These are phyloP conservation scores for Glycine soja DNA, from an alignment of 306 rosid species.

Conservation along the genomic window DNA sequence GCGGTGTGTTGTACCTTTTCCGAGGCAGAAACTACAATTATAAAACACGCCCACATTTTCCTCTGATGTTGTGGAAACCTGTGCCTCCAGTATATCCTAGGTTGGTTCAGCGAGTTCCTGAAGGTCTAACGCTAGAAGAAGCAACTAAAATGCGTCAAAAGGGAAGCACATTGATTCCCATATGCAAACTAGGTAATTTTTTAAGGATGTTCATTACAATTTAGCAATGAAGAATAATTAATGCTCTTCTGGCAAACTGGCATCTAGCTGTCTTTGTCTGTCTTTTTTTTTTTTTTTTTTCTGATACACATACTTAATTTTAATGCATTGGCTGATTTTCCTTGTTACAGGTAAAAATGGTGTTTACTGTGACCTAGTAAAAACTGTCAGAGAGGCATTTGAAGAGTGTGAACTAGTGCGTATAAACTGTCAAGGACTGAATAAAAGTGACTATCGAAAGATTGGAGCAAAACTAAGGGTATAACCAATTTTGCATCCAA, in stretches of 20 bases:
- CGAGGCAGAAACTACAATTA: slow-evolving; percentile 95
- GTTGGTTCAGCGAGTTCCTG: slow-evolving; percentile 70
- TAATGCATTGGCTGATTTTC: not conserved
- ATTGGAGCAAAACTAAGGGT: slow-evolving; percentile 97
- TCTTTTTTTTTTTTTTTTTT: not conserved
- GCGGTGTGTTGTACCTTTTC: slow-evolving; percentile 82
- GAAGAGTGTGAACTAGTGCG: slow-evolving; percentile 93
- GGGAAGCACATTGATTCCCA: slow-evolving; percentile 77
- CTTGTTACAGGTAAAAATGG: slow-evolving; percentile 86
- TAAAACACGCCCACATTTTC: slow-evolving; percentile 79
- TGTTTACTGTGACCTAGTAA: slow-evolving; percentile 71
- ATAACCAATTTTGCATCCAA: slow-evolving; percentile 32
- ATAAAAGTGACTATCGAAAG: slow-evolving; percentile 81
- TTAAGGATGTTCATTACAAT: slow-evolving; percentile 25
- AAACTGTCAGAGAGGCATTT: slow-evolving; percentile 83
- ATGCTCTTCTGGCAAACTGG: slow-evolving; percentile 30
- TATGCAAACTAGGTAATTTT: slow-evolving; percentile 77
- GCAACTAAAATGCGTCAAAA: slow-evolving; percentile 78
- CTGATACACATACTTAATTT: slow-evolving; percentile 1
- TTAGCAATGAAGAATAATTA: slow-evolving; percentile 13
- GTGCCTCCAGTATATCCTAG: slow-evolving; percentile 85
- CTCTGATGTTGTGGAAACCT: slow-evolving; percentile 98
- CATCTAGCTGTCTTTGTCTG: slow-evolving; percentile 8
- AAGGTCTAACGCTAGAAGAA: slow-evolving; percentile 75
- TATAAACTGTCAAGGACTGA: slow-evolving; percentile 89